Percentiles rank a stretch among this genome's conserved stretches.
Evolutionary conservation across 192 early-diverging fungal genomes (phyloP).

Genomic region (Spinellus fusiger): DNA sequence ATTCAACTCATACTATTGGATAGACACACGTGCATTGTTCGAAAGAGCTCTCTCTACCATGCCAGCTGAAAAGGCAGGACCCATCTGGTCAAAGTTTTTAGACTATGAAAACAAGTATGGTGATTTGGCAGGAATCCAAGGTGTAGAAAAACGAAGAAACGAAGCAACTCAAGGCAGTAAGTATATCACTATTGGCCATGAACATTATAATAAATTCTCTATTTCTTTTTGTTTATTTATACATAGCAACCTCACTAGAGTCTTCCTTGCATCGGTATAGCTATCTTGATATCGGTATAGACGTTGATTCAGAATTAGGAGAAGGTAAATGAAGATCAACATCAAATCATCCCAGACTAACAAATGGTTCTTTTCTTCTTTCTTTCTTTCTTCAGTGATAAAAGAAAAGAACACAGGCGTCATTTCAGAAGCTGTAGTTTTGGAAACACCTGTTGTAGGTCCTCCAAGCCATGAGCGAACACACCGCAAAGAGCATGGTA

Average conservation of each 20-base stretch:
- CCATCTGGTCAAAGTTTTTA: constrained; percentile 79
- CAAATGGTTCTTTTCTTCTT: background rate
- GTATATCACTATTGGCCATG: background rate
- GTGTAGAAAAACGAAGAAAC: constrained; percentile 70
- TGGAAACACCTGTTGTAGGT: background rate
- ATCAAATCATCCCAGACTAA: background rate
- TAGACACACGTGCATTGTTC: constrained; percentile 83
- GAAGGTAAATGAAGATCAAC: constrained; percentile 33
- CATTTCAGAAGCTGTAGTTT: background rate
- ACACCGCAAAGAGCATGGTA: constrained; percentile 4
- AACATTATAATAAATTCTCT: background rate
- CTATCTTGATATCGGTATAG: constrained; percentile 68
- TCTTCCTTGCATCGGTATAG: constrained; percentile 70
- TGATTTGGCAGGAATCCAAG: constrained; percentile 66
- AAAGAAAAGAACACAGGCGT: background rate
- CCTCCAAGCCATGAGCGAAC: background rate
- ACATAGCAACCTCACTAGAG: constrained; percentile 29
- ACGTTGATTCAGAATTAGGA: constrained; percentile 72
- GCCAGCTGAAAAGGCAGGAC: constrained; percentile 59
- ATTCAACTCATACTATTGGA: background rate
- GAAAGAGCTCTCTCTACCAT: constrained; percentile 76
- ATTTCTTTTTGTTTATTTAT: background rate
- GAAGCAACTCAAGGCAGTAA: constrained; percentile 69
- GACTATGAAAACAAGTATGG: constrained; percentile 87
- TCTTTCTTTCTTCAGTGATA: background rate